Evolutionary conservation across 208 protist genomes (phyloP), one percentile per base, ranked within the genome.

Genomic region (Acanthamoeba culbertsoni): DNA sequence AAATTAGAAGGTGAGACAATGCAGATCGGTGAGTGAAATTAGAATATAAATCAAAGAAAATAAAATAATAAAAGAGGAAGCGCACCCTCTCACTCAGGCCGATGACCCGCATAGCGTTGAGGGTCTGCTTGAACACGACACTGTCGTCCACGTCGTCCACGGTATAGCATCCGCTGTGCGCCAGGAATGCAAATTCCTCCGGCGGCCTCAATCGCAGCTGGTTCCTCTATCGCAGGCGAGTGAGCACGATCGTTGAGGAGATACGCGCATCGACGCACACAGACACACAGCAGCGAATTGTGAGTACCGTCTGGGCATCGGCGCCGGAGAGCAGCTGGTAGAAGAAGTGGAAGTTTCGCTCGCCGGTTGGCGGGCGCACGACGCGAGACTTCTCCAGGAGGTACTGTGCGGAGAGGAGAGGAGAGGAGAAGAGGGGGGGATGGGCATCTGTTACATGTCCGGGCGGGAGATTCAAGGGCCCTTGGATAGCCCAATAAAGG

Each of bases 81-180:
- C n/a, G n/a, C 3, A 92, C 59, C 86, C 77, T 92, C 10, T 71
- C 59, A 18, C 3, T 63, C 26, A 68, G 26, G 6, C 86, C 86
- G 6, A 77, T 73, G 33, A 73, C 59, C 4, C 40, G 23, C 86
- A 92, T 65, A 23, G 86, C 86, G 51, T 92, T 92, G 43, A 68
- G 40, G 3, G 86, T 92, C 31, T 92, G 40, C 53, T 71, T 35
- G 95, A 97, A 99, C 42, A 97, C 97, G 20, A 75, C 91, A n/a
- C 91, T 93, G 93, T 99, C 97, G 68, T 98, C 94, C 28, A 98
- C 93, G 40, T 94, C 94, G 42, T 92, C 92, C 20, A 96, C 93
- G 18, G 93, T 92, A 23, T 93, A 90, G 48, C 86, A 95, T 26
- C 93, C 94, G 31, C 96, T 96, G 63, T 96, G 96, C 82, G 94